Base-by-base conservation (phyloP, 148 eudicot species). In the Spergularia bocconei region DNA sequence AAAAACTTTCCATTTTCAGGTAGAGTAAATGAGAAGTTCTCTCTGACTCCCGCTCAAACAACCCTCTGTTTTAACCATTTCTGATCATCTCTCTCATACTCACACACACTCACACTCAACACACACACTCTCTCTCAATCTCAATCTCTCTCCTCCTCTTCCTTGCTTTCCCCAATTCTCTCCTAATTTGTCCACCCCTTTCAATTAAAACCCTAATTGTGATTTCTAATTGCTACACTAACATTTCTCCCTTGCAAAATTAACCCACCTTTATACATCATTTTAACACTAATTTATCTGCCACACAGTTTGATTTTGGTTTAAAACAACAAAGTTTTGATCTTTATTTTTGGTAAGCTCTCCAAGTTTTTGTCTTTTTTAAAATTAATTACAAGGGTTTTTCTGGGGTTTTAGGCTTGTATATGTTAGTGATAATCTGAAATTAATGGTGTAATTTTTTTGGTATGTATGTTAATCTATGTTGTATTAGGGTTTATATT, bases 31-130 rank as follows among this genome's bases (percentile, higher is more conserved):
- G 33, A 19, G 16, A 23, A 20, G 55, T 11, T 5, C 14, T 47
- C 25, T 33, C 15, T 29, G n/a, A 4, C 70, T 71, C 80, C 71
- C 71, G 80, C 76, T 71, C 10, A 19, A 67, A 67, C 29, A 50
- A 15, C 23, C 21, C 62, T 20, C 63, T 70, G 69, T 61, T 70
- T 36, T 52, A 7, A 38, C 75, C 69, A 39, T 25, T 71, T 63
- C 75, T 25, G 70, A 71, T 71, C 75, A 71, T 72, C 19, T 55
- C 69, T 4, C 47, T 4, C 23, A 23, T n/a, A 13, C 71, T 19
- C 63, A 0, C n/a, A 9, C 44, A 17, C 7, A 17, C 69, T 0
- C 48, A 9, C 48, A 9, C 7, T 48, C 59, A n/a, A 19, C 67
- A 12, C 15, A 0, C n/a, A 9, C 44, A 17, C 7, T 36, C 69